Percentiles rank a stretch among this genome's conserved stretches.
These are phyloP conservation scores for Acarospora socialis DNA, from an alignment of 2,329 filamentous ascomycete species.

Conservation along the genomic window DNA sequence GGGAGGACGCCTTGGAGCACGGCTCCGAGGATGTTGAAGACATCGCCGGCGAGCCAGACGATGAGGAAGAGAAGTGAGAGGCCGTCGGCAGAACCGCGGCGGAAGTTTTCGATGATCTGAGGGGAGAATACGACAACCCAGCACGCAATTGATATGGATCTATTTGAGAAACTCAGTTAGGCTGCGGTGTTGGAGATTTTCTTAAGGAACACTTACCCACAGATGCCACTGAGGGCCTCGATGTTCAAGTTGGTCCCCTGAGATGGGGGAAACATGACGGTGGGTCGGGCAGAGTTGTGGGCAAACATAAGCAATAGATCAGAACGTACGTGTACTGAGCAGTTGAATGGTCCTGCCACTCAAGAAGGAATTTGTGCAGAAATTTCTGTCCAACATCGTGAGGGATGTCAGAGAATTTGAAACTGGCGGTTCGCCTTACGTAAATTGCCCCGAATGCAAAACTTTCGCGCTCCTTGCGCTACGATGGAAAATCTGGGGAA, in stretches of 20 bases:
- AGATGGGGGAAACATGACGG: too few species aligned
- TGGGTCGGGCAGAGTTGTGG: too few species aligned
- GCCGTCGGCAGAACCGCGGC: constrained; percentile 68
- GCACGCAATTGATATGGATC: constrained; percentile 90
- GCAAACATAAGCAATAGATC: too few species aligned
- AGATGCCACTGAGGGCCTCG: constrained; percentile 83
- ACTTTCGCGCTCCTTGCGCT: too few species aligned
- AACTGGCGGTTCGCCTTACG: too few species aligned
- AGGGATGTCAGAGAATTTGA: too few species aligned
- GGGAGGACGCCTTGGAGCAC: constrained; percentile 82
- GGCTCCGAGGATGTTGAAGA: constrained; percentile 92
- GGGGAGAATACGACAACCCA: constrained; percentile 98
- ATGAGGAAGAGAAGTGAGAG: constrained; percentile 84
- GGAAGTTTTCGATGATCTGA: constrained; percentile 92
- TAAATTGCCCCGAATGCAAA: too few species aligned
- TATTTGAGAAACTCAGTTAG: constrained; percentile 20
- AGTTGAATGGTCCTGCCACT: too few species aligned
- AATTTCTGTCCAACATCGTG: too few species aligned
- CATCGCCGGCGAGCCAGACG: constrained; percentile 84
- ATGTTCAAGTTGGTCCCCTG: constrained; percentile 71
- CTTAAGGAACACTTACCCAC: constrained; percentile 44
- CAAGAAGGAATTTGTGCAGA: too few species aligned
- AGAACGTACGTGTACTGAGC: too few species aligned
- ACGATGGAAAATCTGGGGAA: too few species aligned
- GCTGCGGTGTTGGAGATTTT: background rate